Evolutionary conservation across 768 basidiomycete species (phyloP).

Genomic region (Mycena rebaudengoi): DNA sequence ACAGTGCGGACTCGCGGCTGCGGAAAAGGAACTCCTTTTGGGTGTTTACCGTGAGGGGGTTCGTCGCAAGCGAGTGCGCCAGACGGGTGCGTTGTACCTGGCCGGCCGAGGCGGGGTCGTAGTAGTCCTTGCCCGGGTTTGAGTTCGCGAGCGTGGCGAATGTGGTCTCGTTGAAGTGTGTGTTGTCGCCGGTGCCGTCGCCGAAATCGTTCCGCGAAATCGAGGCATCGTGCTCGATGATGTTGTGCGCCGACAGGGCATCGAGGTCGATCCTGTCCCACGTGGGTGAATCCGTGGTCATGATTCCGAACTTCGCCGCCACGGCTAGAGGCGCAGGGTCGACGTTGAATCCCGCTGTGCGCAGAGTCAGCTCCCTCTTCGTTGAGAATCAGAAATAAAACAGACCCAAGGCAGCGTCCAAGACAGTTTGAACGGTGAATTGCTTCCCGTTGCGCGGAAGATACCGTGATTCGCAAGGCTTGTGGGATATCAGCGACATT

Average conservation of each 20-base stretch:
- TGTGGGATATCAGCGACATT: neutral
- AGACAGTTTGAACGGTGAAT: neutral
- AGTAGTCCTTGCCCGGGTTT: neutral
- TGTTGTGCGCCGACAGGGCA: neutral
- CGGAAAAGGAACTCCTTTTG: neutral
- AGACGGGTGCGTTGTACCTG: neutral
- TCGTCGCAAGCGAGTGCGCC: neutral
- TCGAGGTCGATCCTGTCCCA: neutral
- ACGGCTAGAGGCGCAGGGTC: neutral
- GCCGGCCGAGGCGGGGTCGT: neutral
- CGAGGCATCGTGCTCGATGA: neutral
- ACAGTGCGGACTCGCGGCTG: neutral
- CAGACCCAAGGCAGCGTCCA: neutral
- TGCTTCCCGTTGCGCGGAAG: neutral
- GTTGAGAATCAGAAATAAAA: neutral
- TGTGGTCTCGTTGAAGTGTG: slow-evolving; percentile 1
- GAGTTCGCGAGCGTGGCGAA: neutral
- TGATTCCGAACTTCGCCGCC: neutral
- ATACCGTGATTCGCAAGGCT: neutral
- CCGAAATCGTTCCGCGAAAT: neutral
- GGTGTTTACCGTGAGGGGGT: neutral
- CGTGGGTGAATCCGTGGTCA: neutral
- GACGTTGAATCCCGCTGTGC: neutral
- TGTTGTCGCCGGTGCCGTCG: neutral
- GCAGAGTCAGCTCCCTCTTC: neutral